These are phyloP conservation scores for Incumbomyces lentus DNA, from an alignment of 2,329 filamentous ascomycete genomes.

Conservation along the genomic window DNA sequence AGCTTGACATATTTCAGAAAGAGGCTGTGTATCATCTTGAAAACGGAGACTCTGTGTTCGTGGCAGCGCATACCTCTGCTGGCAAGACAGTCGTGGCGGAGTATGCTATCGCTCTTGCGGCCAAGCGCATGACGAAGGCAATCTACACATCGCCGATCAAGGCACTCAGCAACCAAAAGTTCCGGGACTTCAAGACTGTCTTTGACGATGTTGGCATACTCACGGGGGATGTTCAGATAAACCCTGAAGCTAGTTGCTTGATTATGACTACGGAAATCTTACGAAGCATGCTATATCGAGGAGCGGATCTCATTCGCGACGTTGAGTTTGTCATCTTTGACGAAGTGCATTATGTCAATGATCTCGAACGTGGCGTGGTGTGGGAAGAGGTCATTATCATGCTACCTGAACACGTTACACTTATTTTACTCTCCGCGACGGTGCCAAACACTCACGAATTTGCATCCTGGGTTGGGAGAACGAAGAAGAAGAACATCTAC, in stretches of 20 bases:
- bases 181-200: slow-evolving; percentile 78
- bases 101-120: slow-evolving; percentile 89
- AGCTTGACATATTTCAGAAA: slow-evolving; percentile 96
- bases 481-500: slow-evolving; percentile 98
- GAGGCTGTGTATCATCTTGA: slow-evolving; percentile 97
- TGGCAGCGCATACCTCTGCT: slow-evolving; percentile 92
- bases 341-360: slow-evolving; percentile 97
- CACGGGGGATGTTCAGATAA: slow-evolving; percentile 95
- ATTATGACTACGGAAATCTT: slow-evolving; percentile 99
- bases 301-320: slow-evolving; percentile 88
- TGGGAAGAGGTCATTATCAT: slow-evolving; percentile 99
- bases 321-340: slow-evolving; percentile 99
- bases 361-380: slow-evolving; percentile 87
- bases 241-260: slow-evolving; percentile 90
- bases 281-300: slow-evolving; percentile 93
- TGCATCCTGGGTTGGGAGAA: slow-evolving; percentile 93
- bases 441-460: slow-evolving; percentile 98
- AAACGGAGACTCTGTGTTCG: slow-evolving; percentile 92
- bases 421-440: slow-evolving; percentile 90
- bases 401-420: slow-evolving; percentile 90
- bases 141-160: slow-evolving; percentile 99
- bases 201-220: slow-evolving; percentile 96
- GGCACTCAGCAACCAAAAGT: slow-evolving; percentile 96
- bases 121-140: slow-evolving; percentile 99
- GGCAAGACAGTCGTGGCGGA: slow-evolving; percentile 98